Conservation (phyloP, 139 green algal species). For the Deuterostichococcus epilithicus region DNA sequence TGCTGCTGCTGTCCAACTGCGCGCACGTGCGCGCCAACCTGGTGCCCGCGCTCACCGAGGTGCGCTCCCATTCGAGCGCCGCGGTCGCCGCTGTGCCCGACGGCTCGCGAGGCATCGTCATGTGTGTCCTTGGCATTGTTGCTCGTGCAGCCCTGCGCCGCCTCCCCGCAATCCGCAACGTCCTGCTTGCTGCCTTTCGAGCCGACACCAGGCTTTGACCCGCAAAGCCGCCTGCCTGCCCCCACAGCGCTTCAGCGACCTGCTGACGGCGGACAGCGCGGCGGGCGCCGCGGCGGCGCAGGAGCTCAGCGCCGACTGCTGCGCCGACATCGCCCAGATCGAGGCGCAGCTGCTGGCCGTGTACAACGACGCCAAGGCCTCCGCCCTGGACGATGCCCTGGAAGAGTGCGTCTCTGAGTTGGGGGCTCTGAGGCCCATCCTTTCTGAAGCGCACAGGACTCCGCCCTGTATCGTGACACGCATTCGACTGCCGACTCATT, state of each 20-base stretch:
- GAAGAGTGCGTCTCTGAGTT: slow-evolving; percentile 8
- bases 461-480: neutral
- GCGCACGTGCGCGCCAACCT: slow-evolving; percentile 6
- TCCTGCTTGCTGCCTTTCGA: too few relatives aligned
- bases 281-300: neutral
- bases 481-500: neutral
- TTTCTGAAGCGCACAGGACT: slow-evolving; percentile 4
- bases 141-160: too few relatives aligned
- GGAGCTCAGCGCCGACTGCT: slow-evolving; percentile 2
- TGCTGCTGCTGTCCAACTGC: slow-evolving; percentile 22
- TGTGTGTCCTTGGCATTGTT: too few relatives aligned
- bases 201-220: too few relatives aligned
- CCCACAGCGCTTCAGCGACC: neutral
- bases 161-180: too few relatives aligned
- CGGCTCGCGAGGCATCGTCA: too few relatives aligned
- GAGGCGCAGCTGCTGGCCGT: slow-evolving; percentile 4
- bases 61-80: neutral
- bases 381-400: slow-evolving; percentile 11
- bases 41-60: neutral
- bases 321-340: slow-evolving; percentile 15
- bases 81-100: too few relatives aligned
- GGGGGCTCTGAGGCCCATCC: slow-evolving; percentile 1
- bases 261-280: slow-evolving; percentile 10
- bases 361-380: slow-evolving; percentile 6
- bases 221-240: neutral